phyloP scores from a whole-genome alignment of 73 alveolate species.

The Breviolum minutum region DNA sequence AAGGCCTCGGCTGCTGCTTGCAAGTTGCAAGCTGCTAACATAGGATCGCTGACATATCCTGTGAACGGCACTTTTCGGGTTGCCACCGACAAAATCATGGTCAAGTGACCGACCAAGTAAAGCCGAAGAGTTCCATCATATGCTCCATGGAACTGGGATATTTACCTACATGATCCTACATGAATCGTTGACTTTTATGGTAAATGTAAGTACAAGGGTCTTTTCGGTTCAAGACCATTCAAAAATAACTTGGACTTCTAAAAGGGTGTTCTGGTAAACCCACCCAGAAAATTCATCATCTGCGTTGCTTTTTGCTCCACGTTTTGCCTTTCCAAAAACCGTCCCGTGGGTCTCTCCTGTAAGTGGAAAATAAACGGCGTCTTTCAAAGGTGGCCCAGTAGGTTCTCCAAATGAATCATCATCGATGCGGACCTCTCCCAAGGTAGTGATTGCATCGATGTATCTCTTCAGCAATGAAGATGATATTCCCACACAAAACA shows the following conservation, averaged over 20 bases:
- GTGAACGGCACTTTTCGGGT: not conserved
- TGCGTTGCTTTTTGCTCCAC: not conserved
- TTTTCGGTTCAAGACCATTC: too few relatives aligned
- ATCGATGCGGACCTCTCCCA: conserved; percentile 78
- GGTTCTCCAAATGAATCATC: conserved; percentile 74
- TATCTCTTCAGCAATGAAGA: not conserved
- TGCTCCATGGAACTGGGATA: too few relatives aligned
- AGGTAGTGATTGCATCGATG: not conserved
- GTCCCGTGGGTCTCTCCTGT: conserved; percentile 13
- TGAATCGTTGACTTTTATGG: not conserved
- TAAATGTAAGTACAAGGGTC: not conserved
- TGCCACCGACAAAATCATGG: not conserved
- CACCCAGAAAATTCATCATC: too few relatives aligned
- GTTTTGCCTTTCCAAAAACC: not conserved
- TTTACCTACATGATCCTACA: not conserved
- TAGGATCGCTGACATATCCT: conserved; percentile 92
- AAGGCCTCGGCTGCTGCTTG: conserved; percentile 78
- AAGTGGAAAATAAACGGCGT: conserved; percentile 50
- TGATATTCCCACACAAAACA: too few relatives aligned
- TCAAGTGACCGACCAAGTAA: too few relatives aligned
- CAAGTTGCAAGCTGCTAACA: conserved; percentile 80
- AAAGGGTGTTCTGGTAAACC: too few relatives aligned
- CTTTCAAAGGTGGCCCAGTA: not conserved
- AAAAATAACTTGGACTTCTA: too few relatives aligned
- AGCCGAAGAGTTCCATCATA: too few relatives aligned